Conservation (phyloP, 306 rosid species). For the Lathyrus sativus region DNA sequence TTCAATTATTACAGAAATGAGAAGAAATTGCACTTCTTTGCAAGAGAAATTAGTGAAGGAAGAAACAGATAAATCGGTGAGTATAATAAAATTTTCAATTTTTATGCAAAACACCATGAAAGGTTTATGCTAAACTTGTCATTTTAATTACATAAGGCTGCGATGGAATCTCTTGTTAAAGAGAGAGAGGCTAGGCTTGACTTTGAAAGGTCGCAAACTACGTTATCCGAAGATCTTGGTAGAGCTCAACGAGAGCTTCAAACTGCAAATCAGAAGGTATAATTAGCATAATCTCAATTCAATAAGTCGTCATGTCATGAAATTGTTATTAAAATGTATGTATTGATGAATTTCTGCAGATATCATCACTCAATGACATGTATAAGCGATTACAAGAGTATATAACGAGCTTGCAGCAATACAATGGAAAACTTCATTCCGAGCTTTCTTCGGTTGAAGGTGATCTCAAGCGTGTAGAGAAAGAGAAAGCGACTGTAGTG, state of each 20-base stretch:
- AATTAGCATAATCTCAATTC: conserved; percentile 15
- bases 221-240: conserved; percentile 73
- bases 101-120: conserved; percentile 31
- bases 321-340: conserved; percentile 7
- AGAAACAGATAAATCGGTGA: conserved; percentile 81
- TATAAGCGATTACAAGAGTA: conserved; percentile 91
- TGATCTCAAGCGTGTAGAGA: conserved; percentile 86
- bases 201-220: conserved; percentile 76
- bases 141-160: conserved; percentile 52
- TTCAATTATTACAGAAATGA: conserved; percentile 74
- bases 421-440: conserved; percentile 89
- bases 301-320: neutral
- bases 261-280: conserved; percentile 90
- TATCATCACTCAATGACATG: conserved; percentile 90
- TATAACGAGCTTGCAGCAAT: conserved; percentile 90
- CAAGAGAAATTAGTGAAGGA: conserved; percentile 81
- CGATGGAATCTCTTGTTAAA: conserved; percentile 71
- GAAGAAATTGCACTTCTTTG: conserved; percentile 64
- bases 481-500: conserved; percentile 72
- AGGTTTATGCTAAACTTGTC: conserved; percentile 7
- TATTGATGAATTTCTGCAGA: conserved; percentile 54
- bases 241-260: conserved; percentile 85
- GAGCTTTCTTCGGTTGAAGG: conserved; percentile 90
- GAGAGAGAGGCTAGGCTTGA: conserved; percentile 77
- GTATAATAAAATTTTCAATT: conserved; percentile 36